These are phyloP conservation scores for Neodidymelliopsis sp. DNA, from an alignment of 2,329 filamentous ascomycete genomes.

Conservation along the genomic window DNA sequence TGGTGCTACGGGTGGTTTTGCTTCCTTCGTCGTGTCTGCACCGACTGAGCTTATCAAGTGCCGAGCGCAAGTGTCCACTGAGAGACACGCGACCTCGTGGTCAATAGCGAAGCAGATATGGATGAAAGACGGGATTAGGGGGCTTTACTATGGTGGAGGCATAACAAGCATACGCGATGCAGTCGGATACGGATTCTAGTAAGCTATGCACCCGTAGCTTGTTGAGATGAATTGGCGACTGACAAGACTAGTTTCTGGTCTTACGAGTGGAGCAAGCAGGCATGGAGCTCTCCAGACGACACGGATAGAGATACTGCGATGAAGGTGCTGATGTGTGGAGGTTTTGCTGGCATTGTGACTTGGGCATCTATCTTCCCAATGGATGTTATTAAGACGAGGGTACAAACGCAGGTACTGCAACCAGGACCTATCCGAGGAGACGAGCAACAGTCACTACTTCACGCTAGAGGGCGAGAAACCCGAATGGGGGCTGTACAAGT, in stretches of 20 bases:
- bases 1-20: constrained; percentile 81
- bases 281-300: constrained; percentile 57
- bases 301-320: constrained; percentile 60
- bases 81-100: constrained; percentile 61
- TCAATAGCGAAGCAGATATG: constrained; percentile 69
- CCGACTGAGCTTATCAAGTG: constrained; percentile 94
- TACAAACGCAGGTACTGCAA: constrained; percentile 73
- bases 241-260: constrained; percentile 73
- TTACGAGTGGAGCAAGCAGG: constrained; percentile 77
- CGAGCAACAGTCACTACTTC: constrained; percentile 34
- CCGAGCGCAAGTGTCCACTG: constrained; percentile 72
- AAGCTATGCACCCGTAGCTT: constrained; percentile 37
- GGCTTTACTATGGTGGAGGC: constrained; percentile 80
- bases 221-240: neutral
- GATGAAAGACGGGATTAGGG: constrained; percentile 66
- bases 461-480: constrained; percentile 33
- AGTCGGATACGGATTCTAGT: constrained; percentile 96
- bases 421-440: constrained; percentile 3
- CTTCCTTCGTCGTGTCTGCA: constrained; percentile 84
- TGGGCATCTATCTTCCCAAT: constrained; percentile 92
- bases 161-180: constrained; percentile 85
- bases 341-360: constrained; percentile 83
- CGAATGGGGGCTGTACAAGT: constrained; percentile 67
- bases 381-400: constrained; percentile 88
- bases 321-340: constrained; percentile 81